Evolutionary conservation across 2,329 filamentous ascomycete genomes (phyloP).

Genomic region (Juglanconis sp.): DNA sequence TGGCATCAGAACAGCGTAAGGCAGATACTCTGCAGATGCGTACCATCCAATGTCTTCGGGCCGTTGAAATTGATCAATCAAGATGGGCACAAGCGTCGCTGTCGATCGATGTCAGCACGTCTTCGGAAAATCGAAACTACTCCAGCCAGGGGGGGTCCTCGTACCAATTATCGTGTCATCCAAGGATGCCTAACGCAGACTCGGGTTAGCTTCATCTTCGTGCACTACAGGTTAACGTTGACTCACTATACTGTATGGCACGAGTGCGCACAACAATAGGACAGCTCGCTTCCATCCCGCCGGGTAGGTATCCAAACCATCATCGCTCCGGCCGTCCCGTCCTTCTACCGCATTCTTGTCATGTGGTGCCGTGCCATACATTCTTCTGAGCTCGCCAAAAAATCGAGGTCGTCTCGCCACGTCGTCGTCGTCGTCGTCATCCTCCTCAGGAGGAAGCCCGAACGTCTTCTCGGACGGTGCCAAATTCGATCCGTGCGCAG

Average conservation of each 20-base stretch:
- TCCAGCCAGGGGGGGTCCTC: background rate
- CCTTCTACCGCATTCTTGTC: background rate
- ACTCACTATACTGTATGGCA: background rate
- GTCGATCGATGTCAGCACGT: background rate
- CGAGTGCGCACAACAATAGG: background rate
- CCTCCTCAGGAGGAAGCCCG: too few relatives aligned
- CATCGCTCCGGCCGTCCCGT: background rate
- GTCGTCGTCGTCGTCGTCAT: too few relatives aligned
- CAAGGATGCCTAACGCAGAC: background rate
- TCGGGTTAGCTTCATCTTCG: background rate
- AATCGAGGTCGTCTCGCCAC: background rate
- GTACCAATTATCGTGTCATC: constrained; percentile 17
- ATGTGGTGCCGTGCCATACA: background rate
- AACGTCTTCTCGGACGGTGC: too few relatives aligned
- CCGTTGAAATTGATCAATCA: constrained; percentile 26
- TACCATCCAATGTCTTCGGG: constrained; percentile 40
- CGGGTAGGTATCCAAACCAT: background rate
- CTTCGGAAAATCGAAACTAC: background rate
- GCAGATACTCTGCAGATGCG: constrained; percentile 32
- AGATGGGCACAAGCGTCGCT: constrained; percentile 21
- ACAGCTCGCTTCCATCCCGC: background rate
- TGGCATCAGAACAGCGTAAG: constrained; percentile 18
- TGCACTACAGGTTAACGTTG: background rate
- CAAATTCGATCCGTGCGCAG: too few relatives aligned
- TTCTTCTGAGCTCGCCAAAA: background rate